Percentiles rank a stretch among this genome's conserved stretches.
Conservation (phyloP, 768 basidiomycete genomes). For the Pleurotus djamor region DNA sequence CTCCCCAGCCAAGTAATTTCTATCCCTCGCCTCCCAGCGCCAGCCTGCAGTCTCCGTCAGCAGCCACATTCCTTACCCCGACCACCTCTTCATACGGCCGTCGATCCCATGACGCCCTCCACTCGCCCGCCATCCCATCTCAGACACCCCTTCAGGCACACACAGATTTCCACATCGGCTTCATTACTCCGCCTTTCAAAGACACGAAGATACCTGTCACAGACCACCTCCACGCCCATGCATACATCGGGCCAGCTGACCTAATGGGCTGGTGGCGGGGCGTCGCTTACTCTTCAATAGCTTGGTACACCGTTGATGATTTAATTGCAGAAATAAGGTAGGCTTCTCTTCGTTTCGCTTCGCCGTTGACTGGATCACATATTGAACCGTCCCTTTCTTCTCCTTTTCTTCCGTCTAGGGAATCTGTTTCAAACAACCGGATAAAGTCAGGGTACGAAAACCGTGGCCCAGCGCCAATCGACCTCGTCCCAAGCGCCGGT, state of each 20-base stretch:
- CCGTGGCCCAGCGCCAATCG: conserved; percentile 62
- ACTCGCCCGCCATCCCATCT: conserved; percentile 9
- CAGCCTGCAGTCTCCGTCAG: conserved; percentile 8
- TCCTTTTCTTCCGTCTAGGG: conserved; percentile 37
- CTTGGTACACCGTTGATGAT: conserved; percentile 78
- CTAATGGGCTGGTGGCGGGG: conserved; percentile 72
- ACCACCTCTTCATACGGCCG: conserved; percentile 20
- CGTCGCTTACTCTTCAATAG: conserved; percentile 62
- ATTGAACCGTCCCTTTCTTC: conserved; percentile 9
- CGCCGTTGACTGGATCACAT: background rate
- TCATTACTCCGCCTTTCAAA: conserved; percentile 76
- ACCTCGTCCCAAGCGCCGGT: conserved; percentile 70
- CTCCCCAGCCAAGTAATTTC: conserved; percentile 15
- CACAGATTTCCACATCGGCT: conserved; percentile 60
- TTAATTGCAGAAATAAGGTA: conserved; percentile 82
- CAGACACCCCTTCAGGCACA: conserved; percentile 23
- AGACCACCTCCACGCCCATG: conserved; percentile 79
- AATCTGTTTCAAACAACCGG: conserved; percentile 80
- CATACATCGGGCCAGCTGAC: conserved; percentile 64
- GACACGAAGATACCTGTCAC: conserved; percentile 79
- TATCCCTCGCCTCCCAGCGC: conserved; percentile 2
- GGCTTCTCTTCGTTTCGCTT: conserved; percentile 14
- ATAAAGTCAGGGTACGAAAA: conserved; percentile 74
- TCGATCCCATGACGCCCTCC: background rate
- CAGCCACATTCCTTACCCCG: conserved; percentile 7